Conservation (phyloP, 2,329 filamentous ascomycete genomes). For the Dactylellina haptotyla region DNA sequence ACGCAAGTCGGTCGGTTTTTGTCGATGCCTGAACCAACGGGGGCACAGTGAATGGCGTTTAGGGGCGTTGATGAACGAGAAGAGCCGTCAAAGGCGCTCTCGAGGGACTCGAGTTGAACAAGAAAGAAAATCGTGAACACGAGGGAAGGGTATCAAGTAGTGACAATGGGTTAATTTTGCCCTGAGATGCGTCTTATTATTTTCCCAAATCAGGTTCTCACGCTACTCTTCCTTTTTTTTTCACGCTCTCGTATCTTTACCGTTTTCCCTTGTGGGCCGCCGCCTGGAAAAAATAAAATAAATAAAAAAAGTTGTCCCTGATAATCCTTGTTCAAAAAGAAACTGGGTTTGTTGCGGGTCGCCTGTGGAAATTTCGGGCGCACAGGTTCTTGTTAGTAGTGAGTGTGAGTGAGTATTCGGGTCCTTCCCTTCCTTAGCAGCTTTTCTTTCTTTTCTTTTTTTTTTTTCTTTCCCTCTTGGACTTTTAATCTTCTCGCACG, state of each 20-base stretch:
- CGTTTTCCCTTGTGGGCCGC: slow-evolving; percentile 44
- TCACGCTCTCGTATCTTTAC: slow-evolving; percentile 49
- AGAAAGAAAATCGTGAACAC: slow-evolving; percentile 42
- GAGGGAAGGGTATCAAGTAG: slow-evolving; percentile 39
- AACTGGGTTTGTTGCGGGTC: slow-evolving; percentile 52
- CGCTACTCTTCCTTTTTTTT: slow-evolving; percentile 25
- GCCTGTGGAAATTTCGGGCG: slow-evolving; percentile 54
- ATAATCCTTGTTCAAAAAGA: slow-evolving; percentile 53
- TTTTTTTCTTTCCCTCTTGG: not conserved
- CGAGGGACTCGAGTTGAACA: slow-evolving; percentile 14
- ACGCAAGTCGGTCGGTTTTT: slow-evolving; percentile 23
- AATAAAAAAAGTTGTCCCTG: slow-evolving; percentile 52
- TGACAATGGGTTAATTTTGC: slow-evolving; percentile 20
- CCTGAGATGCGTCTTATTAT: slow-evolving; percentile 46
- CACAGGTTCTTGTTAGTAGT: slow-evolving; percentile 4
- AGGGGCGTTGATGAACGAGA: slow-evolving; percentile 27
- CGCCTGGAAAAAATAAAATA: slow-evolving; percentile 24
- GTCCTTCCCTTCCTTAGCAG: slow-evolving; percentile 6
- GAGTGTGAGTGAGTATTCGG: slow-evolving; percentile 8
- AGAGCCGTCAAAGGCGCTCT: slow-evolving; percentile 19
- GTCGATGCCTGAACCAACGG: slow-evolving; percentile 44
- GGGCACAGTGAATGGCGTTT: slow-evolving; percentile 9
- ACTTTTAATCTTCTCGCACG: not conserved
- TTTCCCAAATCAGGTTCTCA: slow-evolving; percentile 52
- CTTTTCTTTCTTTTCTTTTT: slow-evolving; percentile 48